Percentiles rank a stretch among this genome's conserved stretches.
phyloP scores from a whole-genome alignment of 495 filamentous ascomycete species.

The Copromyces sp. region DNA sequence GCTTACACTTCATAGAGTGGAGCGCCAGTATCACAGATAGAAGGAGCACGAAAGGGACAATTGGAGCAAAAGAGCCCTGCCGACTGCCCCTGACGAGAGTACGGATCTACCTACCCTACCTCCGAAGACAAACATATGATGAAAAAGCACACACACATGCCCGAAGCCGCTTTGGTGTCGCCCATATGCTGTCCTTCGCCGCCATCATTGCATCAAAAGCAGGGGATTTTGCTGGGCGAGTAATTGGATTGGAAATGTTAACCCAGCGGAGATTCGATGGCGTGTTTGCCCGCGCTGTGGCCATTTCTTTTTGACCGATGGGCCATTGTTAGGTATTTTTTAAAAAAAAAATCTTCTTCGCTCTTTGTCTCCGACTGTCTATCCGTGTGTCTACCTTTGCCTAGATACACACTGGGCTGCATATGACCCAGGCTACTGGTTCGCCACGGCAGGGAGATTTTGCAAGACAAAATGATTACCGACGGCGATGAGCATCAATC shows the following conservation, averaged over 20 bases:
- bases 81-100: not conserved
- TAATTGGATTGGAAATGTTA: not conserved
- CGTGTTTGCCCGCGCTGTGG: not conserved
- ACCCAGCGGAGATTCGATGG: not conserved
- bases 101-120: not conserved
- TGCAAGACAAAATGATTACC: not conserved
- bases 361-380: not conserved
- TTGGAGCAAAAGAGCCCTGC: not conserved
- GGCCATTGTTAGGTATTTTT: not conserved
- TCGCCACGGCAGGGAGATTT: not conserved
- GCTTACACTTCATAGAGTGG: not conserved
- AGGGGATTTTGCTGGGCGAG: not conserved
- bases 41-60: not conserved
- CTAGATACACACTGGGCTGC: not conserved
- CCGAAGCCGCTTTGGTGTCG: not conserved
- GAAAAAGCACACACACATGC: not conserved
- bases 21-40: not conserved
- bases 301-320: not conserved
- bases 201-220: not conserved
- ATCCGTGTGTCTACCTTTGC: not conserved
- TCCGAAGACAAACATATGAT: not conserved
- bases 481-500: not conserved
- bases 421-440: not conserved
- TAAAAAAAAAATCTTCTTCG: no score
- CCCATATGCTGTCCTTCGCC: not conserved